A percentile compares a stretch with the other conserved stretches of the same genome.
Conservation (phyloP, 768 basidiomycete genomes). For the Chlorophyllum brunneum region DNA sequence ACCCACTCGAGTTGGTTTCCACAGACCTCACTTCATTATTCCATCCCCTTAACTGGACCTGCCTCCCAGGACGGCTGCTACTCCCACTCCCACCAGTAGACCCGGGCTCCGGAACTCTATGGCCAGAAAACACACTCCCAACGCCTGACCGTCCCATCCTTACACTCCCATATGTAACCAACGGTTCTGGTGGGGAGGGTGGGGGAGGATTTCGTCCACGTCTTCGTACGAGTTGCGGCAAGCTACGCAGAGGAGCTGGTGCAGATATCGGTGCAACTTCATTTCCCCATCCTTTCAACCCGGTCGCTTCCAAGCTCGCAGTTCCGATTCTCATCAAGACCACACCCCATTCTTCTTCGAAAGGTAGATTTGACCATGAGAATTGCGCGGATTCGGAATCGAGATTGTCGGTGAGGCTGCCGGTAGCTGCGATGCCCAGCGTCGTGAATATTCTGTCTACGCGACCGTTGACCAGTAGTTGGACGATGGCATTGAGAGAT, state of each 20-base stretch:
- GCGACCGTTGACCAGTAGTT: conserved; percentile 58
- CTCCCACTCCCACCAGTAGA: neutral
- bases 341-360: conserved; percentile 73
- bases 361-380: conserved; percentile 34
- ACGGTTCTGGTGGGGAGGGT: conserved; percentile 15
- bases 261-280: conserved; percentile 56
- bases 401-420: neutral
- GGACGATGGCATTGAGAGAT: conserved; percentile 58
- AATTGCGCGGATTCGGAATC: conserved; percentile 18
- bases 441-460: conserved; percentile 61
- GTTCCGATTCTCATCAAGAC: conserved; percentile 69
- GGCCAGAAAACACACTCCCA: conserved; percentile 24
- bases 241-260: conserved; percentile 16
- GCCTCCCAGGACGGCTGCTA: neutral
- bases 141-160: conserved; percentile 29
- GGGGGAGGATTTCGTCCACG: conserved; percentile 4
- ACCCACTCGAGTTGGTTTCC: conserved; percentile 11
- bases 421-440: conserved; percentile 28
- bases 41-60: conserved; percentile 6
- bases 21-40: conserved; percentile 8
- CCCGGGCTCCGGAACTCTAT: neutral
- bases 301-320: conserved; percentile 73
- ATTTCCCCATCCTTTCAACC: conserved; percentile 67
- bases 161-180: conserved; percentile 23
- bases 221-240: conserved; percentile 3